These are phyloP conservation scores for Acorus gramineus DNA, from an alignment of 106 monocot species.

Conservation along the genomic window DNA sequence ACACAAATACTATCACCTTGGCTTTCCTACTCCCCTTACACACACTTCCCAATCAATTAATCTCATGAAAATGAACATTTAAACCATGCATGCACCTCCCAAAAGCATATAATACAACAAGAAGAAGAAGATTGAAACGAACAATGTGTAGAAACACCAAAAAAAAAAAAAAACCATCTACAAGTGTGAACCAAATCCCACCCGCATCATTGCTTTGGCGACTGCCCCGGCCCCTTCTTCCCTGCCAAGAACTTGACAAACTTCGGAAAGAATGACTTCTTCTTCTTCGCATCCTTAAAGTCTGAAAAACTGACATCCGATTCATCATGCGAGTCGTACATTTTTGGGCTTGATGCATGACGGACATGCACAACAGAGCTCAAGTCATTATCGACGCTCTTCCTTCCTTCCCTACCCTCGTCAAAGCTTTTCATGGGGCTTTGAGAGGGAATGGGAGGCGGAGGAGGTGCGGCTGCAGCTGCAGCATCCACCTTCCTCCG, in stretches of 20 bases:
- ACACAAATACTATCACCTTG: no score
- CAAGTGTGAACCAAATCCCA: no score
- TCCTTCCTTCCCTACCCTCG: not conserved
- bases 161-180: no score
- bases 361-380: not conserved
- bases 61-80: no score
- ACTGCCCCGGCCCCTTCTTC: slow-evolving; percentile 20
- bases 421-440: slow-evolving; percentile 15
- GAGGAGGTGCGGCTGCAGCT: slow-evolving; percentile 1
- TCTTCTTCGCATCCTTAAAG: slow-evolving; percentile 32
- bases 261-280: slow-evolving; percentile 56
- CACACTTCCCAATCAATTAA: no score
- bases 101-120: no score
- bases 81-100: no score
- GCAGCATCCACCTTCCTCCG: slow-evolving; percentile 25
- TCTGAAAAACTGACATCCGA: slow-evolving; percentile 6
- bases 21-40: no score
- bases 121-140: no score
- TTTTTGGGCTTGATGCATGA: slow-evolving; percentile 3
- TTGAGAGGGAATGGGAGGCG: slow-evolving; percentile 7
- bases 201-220: no score
- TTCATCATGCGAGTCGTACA: slow-evolving; percentile 1
- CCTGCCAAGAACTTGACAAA: slow-evolving; percentile 46
- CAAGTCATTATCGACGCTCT: not conserved
- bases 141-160: no score